These are phyloP conservation scores for Fusarium proliferatum DNA, from an alignment of 2,329 filamentous ascomycete genomes.

Conservation along the genomic window DNA sequence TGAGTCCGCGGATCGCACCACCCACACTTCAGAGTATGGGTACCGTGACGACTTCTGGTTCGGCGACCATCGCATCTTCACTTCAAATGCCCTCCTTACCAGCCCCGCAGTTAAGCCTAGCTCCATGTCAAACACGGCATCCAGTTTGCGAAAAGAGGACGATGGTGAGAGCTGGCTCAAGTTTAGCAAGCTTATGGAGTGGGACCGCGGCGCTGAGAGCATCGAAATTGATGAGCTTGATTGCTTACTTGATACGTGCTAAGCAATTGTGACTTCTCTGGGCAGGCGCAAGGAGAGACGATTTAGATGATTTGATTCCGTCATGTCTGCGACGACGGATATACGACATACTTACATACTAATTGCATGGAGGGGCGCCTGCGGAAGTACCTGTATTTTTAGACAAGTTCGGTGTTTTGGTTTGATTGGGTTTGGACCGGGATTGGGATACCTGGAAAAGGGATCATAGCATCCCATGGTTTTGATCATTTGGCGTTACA, in stretches of 20 bases:
- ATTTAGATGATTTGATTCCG: constrained; percentile 37
- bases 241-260: constrained; percentile 82
- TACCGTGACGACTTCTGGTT: constrained; percentile 65
- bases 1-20: constrained; percentile 48
- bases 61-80: constrained; percentile 55
- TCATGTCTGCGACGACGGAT: constrained; percentile 42
- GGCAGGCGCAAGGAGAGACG: constrained; percentile 38
- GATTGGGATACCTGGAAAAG: constrained; percentile 39
- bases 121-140: constrained; percentile 38
- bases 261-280: constrained; percentile 44
- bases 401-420: constrained; percentile 41
- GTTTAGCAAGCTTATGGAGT: constrained; percentile 58
- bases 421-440: constrained; percentile 34
- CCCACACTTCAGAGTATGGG: constrained; percentile 48
- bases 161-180: constrained; percentile 55
- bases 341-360: constrained; percentile 38
- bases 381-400: constrained; percentile 49
- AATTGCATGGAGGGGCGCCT: constrained; percentile 44
- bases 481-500: constrained; percentile 38
- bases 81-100: constrained; percentile 59
- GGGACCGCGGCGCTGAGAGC: constrained; percentile 83
- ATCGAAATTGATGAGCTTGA: constrained; percentile 95
- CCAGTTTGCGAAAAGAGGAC: constrained; percentile 51
- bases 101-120: constrained; percentile 64
- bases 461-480: constrained; percentile 25